phyloP scores from a whole-genome alignment of 768 basidiomycete genomes.

The Tylopilus vinaceipallidus region DNA sequence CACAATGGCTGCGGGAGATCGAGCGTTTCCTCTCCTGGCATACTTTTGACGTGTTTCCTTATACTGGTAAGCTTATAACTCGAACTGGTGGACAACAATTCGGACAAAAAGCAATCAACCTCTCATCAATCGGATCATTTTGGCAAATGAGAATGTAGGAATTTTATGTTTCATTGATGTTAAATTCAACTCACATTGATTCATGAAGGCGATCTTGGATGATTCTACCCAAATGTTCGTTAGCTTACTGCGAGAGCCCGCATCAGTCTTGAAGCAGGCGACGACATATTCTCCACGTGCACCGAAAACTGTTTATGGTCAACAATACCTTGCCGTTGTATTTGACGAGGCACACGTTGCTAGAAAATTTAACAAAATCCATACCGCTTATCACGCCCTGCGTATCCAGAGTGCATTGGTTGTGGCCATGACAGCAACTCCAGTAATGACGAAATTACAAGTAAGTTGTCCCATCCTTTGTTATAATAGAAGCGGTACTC shows the following conservation, averaged over 20 bases:
- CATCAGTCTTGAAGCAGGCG: not conserved
- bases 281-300: not conserved
- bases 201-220: too few species aligned
- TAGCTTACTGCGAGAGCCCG: too few species aligned
- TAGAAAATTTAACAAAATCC: conserved; percentile 1
- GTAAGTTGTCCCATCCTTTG: not conserved
- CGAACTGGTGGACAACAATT: not conserved
- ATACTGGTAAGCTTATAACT: not conserved
- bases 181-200: too few species aligned
- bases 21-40: not conserved
- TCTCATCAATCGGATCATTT: not conserved
- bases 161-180: not conserved
- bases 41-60: conserved; percentile 1
- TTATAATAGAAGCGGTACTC: too few species aligned
- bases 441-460: conserved; percentile 6
- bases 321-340: not conserved
- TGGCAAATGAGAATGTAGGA: not conserved
- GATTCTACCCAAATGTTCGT: too few species aligned
- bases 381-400: not conserved
- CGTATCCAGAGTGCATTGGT: fast-evolving
- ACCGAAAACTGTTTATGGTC: not conserved
- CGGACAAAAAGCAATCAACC: not conserved
- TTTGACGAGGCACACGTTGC: conserved; percentile 6
- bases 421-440: conserved; percentile 1
- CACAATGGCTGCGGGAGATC: not conserved